Base-by-base conservation (phyloP, 2,329 filamentous ascomycete genomes). In the Epichloe aotearoae region DNA sequence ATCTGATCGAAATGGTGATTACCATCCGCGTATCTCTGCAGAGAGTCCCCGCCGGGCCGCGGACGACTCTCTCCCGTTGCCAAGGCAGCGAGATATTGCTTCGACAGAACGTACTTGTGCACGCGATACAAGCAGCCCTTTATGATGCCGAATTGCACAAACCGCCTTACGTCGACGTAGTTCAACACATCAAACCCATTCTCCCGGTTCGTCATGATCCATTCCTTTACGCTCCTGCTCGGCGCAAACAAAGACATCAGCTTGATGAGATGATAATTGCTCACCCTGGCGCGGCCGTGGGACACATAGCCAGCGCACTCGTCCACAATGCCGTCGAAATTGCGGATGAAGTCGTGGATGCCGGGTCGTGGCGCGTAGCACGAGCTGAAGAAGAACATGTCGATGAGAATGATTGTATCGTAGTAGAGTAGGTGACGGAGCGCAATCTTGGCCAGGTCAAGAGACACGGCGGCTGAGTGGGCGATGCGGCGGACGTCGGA, bases 131-230 rank as follows among this genome's bases (percentile, higher is more conserved):
- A 70, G 58, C 94, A 86, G 15, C 91, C 90, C 69, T 97, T 97
- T 65, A 97, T 95, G 53, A 96, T 79, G 52, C 91, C 93, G 61
- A 97, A 98, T 53, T 95, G 94, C 55, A 97, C 88, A 55, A 98
- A 83, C 30, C 93, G 83, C 12, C 93, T 81, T 50, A 96, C 81
- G 64, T 98, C 93, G 52, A 98, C 82, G 61, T 84, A 83, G 12
- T 77, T 73, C 8, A 96, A 74, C 39, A 86, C 75, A 52, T 81
- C 75, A 54, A 83, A 74, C 1, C 79, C 80, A 44, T 73, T 70
- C 40, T 84, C 79, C 57, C 82, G 77, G 65, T 95, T 86, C 34
- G 83, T 74, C 52, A 86, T 76, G 57, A 93, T 82, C 88, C 89
- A 97, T 64, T 91, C 86, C 62, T 85, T 85, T 12, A 97, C 76